These are phyloP conservation scores for Zea luxurians DNA, from an alignment of 176 grass and related monocot species.

Conservation along the genomic window DNA sequence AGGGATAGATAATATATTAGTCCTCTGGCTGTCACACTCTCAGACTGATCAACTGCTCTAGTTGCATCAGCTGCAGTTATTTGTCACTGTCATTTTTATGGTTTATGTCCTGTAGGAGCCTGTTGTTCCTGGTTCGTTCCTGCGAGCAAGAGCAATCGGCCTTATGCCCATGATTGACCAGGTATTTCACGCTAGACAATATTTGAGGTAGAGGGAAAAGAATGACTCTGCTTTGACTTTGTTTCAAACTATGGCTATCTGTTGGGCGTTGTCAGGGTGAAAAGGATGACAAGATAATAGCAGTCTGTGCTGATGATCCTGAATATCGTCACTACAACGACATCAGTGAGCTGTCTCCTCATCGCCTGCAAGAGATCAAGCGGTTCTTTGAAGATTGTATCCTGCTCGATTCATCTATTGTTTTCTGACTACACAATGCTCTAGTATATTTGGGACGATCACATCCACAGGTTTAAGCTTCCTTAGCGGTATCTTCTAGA, in stretches of 20 bases:
- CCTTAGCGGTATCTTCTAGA: slow-evolving; percentile 48
- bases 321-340: slow-evolving; percentile 69
- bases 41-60: background rate
- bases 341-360: slow-evolving; percentile 62
- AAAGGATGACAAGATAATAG: slow-evolving; percentile 81
- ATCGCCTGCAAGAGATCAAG: slow-evolving; percentile 59
- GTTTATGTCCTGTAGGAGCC: slow-evolving; percentile 43
- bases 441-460: slow-evolving; percentile 3
- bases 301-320: slow-evolving; percentile 69
- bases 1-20: background rate
- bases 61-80: background rate
- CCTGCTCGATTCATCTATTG: slow-evolving; percentile 14
- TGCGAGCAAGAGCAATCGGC: slow-evolving; percentile 65
- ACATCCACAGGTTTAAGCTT: slow-evolving; percentile 3
- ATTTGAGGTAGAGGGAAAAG: background rate
- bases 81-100: background rate
- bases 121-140: slow-evolving; percentile 62
- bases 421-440: background rate
- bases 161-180: slow-evolving; percentile 87
- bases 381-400: slow-evolving; percentile 76
- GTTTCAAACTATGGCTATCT: background rate
- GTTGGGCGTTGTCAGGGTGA: slow-evolving; percentile 44
- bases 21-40: background rate
- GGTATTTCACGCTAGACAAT: slow-evolving; percentile 29
- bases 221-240: background rate